Evolutionary conservation across 2,329 filamentous ascomycete species (phyloP).

Genomic region (Penicillium digitatum): DNA sequence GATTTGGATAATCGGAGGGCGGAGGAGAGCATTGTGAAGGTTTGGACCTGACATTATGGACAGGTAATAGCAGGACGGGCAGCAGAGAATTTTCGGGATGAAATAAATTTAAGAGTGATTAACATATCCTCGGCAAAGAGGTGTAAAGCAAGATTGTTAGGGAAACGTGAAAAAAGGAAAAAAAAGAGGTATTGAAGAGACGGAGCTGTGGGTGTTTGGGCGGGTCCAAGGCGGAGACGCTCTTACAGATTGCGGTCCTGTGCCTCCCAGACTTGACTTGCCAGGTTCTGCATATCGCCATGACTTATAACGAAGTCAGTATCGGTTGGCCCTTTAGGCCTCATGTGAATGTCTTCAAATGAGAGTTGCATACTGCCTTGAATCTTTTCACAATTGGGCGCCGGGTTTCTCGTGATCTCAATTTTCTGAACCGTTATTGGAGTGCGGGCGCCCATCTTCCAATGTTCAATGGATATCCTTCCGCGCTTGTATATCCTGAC

Average conservation of each 20-base stretch:
- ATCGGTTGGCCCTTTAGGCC: neutral
- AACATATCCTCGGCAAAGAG: neutral
- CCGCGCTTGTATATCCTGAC: too few relatives aligned
- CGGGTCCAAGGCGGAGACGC: conserved; percentile 13
- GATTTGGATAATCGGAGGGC: conserved; percentile 83
- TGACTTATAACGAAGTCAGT: neutral
- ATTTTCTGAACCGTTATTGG: neutral
- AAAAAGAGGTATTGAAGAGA: neutral
- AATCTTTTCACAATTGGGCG: neutral
- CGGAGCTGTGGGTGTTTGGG: neutral
- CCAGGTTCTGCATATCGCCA: neutral
- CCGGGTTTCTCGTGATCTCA: neutral
- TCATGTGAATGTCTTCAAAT: neutral
- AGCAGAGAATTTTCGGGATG: neutral
- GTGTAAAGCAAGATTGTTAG: neutral
- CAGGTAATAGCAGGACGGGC: neutral
- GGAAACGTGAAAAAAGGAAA: neutral
- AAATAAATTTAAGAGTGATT: neutral
- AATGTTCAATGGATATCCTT: too few relatives aligned
- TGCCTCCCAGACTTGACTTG: neutral
- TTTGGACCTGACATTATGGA: conserved; percentile 45
- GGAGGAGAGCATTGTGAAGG: conserved; percentile 73
- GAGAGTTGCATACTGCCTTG: neutral
- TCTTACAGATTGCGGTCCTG: neutral
- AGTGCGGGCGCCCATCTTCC: neutral